A percentile compares a stretch with the other conserved stretches of the same genome.
These are phyloP conservation scores for Aspergillus niger DNA, from an alignment of 2,329 filamentous ascomycete species.

Conservation along the genomic window DNA sequence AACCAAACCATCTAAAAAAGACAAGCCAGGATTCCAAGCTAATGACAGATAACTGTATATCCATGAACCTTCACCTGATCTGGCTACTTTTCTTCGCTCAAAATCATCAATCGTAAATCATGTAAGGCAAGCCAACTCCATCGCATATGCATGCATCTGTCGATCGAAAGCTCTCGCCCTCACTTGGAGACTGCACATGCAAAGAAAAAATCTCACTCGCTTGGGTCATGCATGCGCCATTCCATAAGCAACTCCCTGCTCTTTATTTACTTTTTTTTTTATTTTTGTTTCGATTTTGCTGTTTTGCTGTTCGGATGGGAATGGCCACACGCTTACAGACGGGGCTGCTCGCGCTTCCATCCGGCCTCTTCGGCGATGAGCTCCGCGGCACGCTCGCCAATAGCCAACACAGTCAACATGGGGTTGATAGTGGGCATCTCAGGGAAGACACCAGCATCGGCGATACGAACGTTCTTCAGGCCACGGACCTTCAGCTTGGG, in stretches of 20 bases:
- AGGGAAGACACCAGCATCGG: slow-evolving; percentile 85
- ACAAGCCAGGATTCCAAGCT: neutral
- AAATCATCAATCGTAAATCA: slow-evolving; percentile 20
- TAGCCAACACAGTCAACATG: slow-evolving; percentile 82
- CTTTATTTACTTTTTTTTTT: neutral
- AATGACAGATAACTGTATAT: neutral
- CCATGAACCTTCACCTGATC: neutral
- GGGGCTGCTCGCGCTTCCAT: slow-evolving; percentile 60
- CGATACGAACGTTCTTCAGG: slow-evolving; percentile 73
- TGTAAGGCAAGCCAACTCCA: neutral
- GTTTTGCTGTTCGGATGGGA: neutral
- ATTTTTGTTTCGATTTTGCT: no score
- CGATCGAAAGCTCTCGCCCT: neutral
- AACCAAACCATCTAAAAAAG: neutral
- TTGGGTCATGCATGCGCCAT: neutral
- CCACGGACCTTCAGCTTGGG: slow-evolving; percentile 70
- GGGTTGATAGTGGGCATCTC: slow-evolving; percentile 86
- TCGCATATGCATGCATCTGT: neutral
- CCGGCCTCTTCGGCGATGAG: slow-evolving; percentile 74
- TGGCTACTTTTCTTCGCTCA: neutral
- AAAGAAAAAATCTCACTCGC: neutral
- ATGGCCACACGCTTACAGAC: slow-evolving; percentile 23
- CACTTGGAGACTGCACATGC: neutral
- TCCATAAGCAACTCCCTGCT: neutral
- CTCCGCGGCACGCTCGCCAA: slow-evolving; percentile 83